Base-by-base conservation (phyloP, 73 alveolate genomes). In the Paramecium octaurelia region DNA sequence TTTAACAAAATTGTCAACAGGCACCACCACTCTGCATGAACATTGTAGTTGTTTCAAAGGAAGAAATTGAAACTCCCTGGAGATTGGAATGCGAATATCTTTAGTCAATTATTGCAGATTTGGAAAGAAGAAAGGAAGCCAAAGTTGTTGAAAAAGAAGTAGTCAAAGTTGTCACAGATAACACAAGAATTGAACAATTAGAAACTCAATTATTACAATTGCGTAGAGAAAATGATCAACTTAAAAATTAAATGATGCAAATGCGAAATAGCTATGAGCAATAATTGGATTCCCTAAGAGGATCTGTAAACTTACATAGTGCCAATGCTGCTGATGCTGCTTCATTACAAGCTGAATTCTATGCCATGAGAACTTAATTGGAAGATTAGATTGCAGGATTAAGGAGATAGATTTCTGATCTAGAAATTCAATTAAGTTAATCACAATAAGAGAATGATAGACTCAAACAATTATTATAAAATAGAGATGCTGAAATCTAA, bases 21-120 rank as follows among this genome's bases (percentile, higher is more conserved):
- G 68, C 87, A 36, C 59, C 57, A 12, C 87, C 87, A n/a, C 59
- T 73, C 4, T 48, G 91, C n/a, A 80, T 80, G 91, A 80, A 80
- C 57, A 16, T 80, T 20, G 43, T 80, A 11, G 91, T 80, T 10
- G 91, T 80, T 44, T 80, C 91, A 43, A 80, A 80, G 12, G 91
- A 80, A 23, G 91, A 80, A 48, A 80, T 80, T 0, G 91, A 80
- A 48, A 64, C 91, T 11, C 91, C 91, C 2, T 80, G 91, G 91
- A 42, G 91, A 80, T 48, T 80, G 27, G 91, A 80, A 35, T 80
- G 91, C 44, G 91, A 80, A 46, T 80, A 80, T 42, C 48, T 80
- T 20, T 80, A 80, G 35, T 80, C 91, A 23, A 40, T 80, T 20
- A 80, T 80, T 80, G 70, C 91, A n/a, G 91, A 80, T 31, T 80